phyloP scores from a whole-genome alignment of 345 rosid genomes.

The Anacardium occidentale region DNA sequence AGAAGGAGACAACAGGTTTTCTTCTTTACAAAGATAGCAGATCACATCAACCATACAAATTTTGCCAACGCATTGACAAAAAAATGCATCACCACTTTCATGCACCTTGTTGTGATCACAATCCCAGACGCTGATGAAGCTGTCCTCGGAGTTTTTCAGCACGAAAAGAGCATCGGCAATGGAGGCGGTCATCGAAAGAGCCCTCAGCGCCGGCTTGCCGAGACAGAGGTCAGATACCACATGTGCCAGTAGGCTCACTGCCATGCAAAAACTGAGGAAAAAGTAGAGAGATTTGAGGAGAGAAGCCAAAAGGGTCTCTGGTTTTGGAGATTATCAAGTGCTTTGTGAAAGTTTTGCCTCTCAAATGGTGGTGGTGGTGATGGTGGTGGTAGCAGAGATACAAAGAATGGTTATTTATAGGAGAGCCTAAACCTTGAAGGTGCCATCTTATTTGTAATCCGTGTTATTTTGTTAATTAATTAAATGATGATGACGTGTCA shows the following conservation, averaged over 20 bases:
- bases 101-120: conserved; percentile 29
- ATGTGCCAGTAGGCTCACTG: conserved; percentile 57
- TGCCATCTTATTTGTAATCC: too few relatives aligned
- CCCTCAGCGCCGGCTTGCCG: conserved; percentile 83
- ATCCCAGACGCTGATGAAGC: conserved; percentile 71
- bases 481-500: too few relatives aligned
- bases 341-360: background rate
- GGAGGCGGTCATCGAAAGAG: conserved; percentile 55
- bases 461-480: too few relatives aligned
- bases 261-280: conserved; percentile 49
- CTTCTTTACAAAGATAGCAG: conserved; percentile 62
- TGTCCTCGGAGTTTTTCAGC: conserved; percentile 59
- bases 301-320: background rate
- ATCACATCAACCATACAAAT: conserved; percentile 88
- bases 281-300: background rate
- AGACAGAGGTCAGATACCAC: conserved; percentile 88
- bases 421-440: background rate
- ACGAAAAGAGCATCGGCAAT: conserved; percentile 54
- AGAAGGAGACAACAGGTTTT: conserved; percentile 47
- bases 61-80: conserved; percentile 76
- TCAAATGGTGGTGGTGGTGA: background rate
- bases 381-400: background rate
- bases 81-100: conserved; percentile 10
- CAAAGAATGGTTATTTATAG: background rate
- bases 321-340: background rate